These are phyloP conservation scores for Lyophyllum atratum DNA, from an alignment of 768 basidiomycete genomes.

Conservation along the genomic window DNA sequence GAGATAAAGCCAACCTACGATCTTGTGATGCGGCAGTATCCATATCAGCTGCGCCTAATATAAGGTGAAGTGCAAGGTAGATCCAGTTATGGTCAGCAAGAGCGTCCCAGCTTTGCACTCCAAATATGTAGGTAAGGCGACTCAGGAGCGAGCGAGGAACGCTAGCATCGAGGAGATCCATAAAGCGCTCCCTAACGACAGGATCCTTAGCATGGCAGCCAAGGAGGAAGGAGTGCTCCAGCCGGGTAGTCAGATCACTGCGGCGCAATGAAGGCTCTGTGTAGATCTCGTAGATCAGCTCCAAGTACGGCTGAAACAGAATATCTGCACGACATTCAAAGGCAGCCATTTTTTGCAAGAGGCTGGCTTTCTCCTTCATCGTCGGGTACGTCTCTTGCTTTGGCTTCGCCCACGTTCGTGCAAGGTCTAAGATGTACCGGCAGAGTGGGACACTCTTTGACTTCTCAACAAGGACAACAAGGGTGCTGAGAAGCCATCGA, in stretches of 20 bases:
- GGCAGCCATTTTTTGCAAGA: conserved; percentile 85
- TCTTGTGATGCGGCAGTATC: conserved; percentile 40
- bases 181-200: conserved; percentile 76
- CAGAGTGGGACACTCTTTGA: conserved; percentile 81
- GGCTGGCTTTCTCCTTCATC: conserved; percentile 91
- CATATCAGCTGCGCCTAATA: conserved; percentile 66
- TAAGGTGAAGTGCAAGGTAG: conserved; percentile 83
- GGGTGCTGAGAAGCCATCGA: conserved; percentile 72
- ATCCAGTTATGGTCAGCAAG: conserved; percentile 94
- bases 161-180: conserved; percentile 88
- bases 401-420: conserved; percentile 87
- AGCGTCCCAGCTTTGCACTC: conserved; percentile 94
- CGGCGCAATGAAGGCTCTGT: conserved; percentile 82
- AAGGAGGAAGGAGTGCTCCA: conserved; percentile 91
- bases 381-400: conserved; percentile 86
- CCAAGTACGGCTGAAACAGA: conserved; percentile 82
- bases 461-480: conserved; percentile 86
- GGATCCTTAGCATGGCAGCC: conserved; percentile 88
- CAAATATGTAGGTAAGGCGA: conserved; percentile 87
- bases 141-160: conserved; percentile 81
- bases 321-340: conserved; percentile 81
- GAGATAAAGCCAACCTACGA: conserved; percentile 35
- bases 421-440: conserved; percentile 82
- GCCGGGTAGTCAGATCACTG: conserved; percentile 89
- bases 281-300: conserved; percentile 93